phyloP scores from a whole-genome alignment of 2,329 filamentous ascomycete species.

The Neoarthrinium moseri region DNA sequence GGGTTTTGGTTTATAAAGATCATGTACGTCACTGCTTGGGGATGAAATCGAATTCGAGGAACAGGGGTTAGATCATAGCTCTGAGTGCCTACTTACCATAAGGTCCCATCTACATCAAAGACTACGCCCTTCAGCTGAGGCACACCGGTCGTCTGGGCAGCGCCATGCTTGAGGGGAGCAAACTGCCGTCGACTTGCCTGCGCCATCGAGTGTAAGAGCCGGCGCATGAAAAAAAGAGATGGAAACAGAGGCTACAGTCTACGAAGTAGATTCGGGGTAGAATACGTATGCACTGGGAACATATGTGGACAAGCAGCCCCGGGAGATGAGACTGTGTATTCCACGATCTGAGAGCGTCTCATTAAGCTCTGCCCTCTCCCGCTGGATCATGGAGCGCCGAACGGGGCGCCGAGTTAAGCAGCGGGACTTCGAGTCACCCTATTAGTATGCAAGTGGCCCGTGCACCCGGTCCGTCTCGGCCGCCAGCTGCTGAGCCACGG shows the following conservation, averaged over 20 bases:
- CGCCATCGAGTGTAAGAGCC: conserved; percentile 42
- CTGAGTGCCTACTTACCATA: conserved; percentile 67
- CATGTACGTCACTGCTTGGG: background rate
- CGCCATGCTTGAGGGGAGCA: conserved; percentile 49
- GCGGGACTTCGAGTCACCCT: too few species aligned
- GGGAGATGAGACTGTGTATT: too few species aligned
- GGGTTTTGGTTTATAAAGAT: too few species aligned
- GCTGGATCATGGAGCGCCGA: too few species aligned
- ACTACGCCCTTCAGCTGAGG: conserved; percentile 61
- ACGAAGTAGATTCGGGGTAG: background rate
- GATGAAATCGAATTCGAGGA: background rate
- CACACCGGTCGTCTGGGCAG: conserved; percentile 27
- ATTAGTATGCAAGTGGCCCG: too few species aligned
- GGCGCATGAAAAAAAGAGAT: conserved; percentile 29
- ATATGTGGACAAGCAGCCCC: too few species aligned
- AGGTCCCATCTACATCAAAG: conserved; percentile 93
- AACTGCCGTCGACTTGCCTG: conserved; percentile 45
- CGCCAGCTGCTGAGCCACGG: background rate
- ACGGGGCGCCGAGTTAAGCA: too few species aligned
- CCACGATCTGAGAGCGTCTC: too few species aligned
- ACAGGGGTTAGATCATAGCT: too few species aligned
- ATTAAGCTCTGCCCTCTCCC: too few species aligned
- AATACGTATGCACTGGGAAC: too few species aligned
- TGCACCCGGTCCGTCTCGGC: conserved; percentile 6
- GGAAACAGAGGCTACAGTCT: too few species aligned